A percentile compares a stretch with the other conserved stretches of the same genome.
phyloP scores from a whole-genome alignment of 352 stramenopile genomes.

The Phytophthora pseudosyringae region DNA sequence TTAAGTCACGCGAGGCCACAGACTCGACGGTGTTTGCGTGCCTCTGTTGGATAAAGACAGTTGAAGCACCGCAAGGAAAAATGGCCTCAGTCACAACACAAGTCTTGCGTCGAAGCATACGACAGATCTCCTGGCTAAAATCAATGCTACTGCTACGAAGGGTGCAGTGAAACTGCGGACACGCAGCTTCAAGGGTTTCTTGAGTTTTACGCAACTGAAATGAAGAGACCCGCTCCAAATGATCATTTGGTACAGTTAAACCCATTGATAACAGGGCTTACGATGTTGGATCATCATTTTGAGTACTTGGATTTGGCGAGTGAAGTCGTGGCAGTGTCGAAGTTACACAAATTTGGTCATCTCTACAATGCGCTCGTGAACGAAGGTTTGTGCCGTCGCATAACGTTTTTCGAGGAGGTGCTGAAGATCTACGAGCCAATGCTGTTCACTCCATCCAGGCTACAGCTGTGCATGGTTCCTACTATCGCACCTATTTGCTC shows the following conservation, averaged over 20 bases:
- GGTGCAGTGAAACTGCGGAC: slow-evolving; percentile 27
- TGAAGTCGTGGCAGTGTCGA: slow-evolving; percentile 35
- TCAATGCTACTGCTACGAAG: slow-evolving; percentile 26
- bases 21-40: no score
- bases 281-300: slow-evolving; percentile 39
- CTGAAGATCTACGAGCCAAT: slow-evolving; percentile 31
- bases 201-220: no score
- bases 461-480: not conserved
- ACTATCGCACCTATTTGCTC: not conserved
- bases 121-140: slow-evolving; percentile 21
- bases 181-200: no score
- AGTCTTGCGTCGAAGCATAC: slow-evolving; percentile 34
- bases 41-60: slow-evolving; percentile 42
- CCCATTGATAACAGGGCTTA: slow-evolving; percentile 37
- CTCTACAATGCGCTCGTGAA: slow-evolving; percentile 39
- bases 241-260: slow-evolving; percentile 11
- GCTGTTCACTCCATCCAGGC: slow-evolving; percentile 41
- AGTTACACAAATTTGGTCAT: slow-evolving; percentile 37
- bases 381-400: slow-evolving; percentile 17
- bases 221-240: not conserved
- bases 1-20: not conserved
- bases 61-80: slow-evolving; percentile 36
- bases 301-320: slow-evolving; percentile 28
- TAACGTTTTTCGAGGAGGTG: slow-evolving; percentile 38
- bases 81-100: slow-evolving; percentile 8